Evolutionary conservation across 371 early-diverging fungal genomes (phyloP).

Genomic region (Lichtheimia corymbifera): DNA sequence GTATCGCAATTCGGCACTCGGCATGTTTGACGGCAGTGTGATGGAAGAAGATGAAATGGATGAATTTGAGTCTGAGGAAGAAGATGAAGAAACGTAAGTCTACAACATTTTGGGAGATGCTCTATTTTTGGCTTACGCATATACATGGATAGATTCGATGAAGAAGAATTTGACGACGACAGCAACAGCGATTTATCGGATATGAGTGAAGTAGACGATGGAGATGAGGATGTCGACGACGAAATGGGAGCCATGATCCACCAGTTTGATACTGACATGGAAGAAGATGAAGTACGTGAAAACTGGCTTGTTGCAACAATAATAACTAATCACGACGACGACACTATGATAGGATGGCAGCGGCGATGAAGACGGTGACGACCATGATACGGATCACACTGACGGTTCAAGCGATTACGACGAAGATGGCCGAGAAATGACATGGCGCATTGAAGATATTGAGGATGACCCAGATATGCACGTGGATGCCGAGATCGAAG

Average conservation of each 20-base stretch:
- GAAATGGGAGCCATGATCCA: conserved; percentile 71
- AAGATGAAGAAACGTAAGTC: conserved; percentile 63
- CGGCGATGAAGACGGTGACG: conserved; percentile 31
- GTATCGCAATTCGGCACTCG: conserved; percentile 89
- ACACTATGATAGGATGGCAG: conserved; percentile 30
- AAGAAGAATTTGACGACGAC: conserved; percentile 72
- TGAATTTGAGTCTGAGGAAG: conserved; percentile 57
- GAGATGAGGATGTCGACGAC: conserved; percentile 61
- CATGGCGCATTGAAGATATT: conserved; percentile 55
- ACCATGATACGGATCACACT: conserved; percentile 37
- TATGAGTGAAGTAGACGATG: conserved; percentile 63
- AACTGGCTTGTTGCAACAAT: neutral
- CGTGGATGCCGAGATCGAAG: conserved; percentile 14
- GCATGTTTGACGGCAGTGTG: conserved; percentile 77
- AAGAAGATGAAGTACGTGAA: conserved; percentile 38
- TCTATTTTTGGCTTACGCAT: neutral
- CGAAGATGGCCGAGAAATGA: conserved; percentile 50
- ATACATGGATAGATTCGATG: conserved; percentile 36
- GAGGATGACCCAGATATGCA: conserved; percentile 52
- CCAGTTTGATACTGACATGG: conserved; percentile 56
- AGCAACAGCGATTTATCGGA: conserved; percentile 74
- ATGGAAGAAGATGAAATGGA: conserved; percentile 69
- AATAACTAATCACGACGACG: neutral
- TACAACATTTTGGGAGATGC: neutral
- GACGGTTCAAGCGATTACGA: conserved; percentile 54